Evolutionary conservation across 2,329 filamentous ascomycete species (phyloP), one percentile per base, ranked within the genome.

Genomic region (Pseudomassariella vexata): DNA sequence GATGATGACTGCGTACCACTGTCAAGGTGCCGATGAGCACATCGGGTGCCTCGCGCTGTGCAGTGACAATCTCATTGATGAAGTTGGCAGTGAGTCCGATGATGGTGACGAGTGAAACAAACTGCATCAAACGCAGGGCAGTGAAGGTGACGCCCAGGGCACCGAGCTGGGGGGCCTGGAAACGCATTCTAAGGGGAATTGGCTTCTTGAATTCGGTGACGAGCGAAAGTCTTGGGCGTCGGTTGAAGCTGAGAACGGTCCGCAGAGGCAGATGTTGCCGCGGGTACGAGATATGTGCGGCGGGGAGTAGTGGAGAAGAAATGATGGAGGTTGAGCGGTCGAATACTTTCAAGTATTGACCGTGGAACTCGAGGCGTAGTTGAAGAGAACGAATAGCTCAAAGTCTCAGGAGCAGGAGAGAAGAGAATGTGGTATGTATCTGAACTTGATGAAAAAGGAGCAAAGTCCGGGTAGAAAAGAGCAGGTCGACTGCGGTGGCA

Each of bases 1-100:
- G 12, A 20, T n/a, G 19, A 17, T 11, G 17, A 15, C n/a, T 4
- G 74, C 85, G 52, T 73, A 94, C 88, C 44, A 94, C 76, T 39
- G 76, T 76, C 41, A 95, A 70, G 3, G 85, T 87, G 19, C 79
- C 86, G 19, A 94, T 74, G 15, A 95, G 68, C 28, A 88, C 77
- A 31, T 75, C 66, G 0, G 87, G 85, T 0, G 83, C 77, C 19
- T 73, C 68, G 34, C 80, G 73, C 41, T 79, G 71, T 15, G 68
- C 73, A 25, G 68, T 63, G 26, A 86, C 76, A 54, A 94, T 87
- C 46, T 85, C 72, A 16, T 79, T 70, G 49, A 94, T 80, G 59
- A 95, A 94, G 59, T 89, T 87, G 49, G 82, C 76, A 1, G 79
- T 79, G 56, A 95, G 76, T 27, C 87, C 86, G 43, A 94, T 82